Conservation (phyloP, 441 rosid genomes). For the Mallotus repandus region DNA sequence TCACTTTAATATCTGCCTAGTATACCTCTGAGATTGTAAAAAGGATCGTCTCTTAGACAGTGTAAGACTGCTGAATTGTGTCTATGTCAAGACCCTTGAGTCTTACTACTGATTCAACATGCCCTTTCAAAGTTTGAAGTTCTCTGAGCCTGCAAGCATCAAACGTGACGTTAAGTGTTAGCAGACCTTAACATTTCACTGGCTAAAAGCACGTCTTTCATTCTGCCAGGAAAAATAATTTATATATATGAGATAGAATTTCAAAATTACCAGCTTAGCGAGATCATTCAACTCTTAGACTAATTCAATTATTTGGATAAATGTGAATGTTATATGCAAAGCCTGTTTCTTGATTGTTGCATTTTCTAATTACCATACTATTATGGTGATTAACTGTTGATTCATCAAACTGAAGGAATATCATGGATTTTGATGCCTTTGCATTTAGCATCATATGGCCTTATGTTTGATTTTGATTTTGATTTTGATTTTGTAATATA, state of each 20-base stretch:
- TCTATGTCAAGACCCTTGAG: conserved; percentile 68
- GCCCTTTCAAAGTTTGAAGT: conserved; percentile 53
- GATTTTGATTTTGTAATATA: no score
- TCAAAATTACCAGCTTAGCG: not conserved
- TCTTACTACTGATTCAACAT: conserved; percentile 61
- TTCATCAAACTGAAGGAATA: no score
- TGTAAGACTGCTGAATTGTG: conserved; percentile 62
- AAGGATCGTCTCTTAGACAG: conserved; percentile 35
- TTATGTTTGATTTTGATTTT: no score
- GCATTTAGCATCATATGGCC: no score
- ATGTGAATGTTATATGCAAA: not conserved
- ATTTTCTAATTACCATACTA: not conserved
- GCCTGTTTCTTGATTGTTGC: not conserved
- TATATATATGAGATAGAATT: not conserved
- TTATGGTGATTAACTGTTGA: not conserved
- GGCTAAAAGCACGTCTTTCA: not conserved
- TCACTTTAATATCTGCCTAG: not conserved
- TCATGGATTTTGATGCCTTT: no score
- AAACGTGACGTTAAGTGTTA: not conserved
- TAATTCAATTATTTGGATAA: not conserved
- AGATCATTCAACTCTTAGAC: not conserved
- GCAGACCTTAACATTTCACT: not conserved
- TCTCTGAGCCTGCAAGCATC: conserved; percentile 55
- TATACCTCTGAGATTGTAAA: conserved; percentile 17
- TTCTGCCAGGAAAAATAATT: not conserved